Conservation (phyloP, 2,329 filamentous ascomycete species). For the Trichoderma brevicompactum region DNA sequence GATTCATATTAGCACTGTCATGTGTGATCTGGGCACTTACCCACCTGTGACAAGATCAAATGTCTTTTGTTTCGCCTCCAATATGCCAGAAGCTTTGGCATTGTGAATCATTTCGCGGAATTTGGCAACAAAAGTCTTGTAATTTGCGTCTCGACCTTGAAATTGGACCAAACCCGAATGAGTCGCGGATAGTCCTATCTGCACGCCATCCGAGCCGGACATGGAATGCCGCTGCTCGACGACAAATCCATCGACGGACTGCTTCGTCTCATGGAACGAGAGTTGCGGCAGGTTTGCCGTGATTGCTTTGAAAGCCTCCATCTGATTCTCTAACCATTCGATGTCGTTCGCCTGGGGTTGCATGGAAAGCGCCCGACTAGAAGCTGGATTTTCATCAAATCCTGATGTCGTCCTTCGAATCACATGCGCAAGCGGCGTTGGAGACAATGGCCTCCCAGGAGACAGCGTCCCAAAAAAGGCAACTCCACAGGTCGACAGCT, state of each 20-base stretch:
- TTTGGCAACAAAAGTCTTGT: conserved; percentile 33
- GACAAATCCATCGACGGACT: conserved; percentile 35
- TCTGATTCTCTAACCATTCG: conserved; percentile 37
- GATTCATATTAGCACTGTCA: background rate
- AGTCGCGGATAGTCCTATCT: conserved; percentile 33
- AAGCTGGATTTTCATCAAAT: conserved; percentile 21
- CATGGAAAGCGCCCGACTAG: background rate
- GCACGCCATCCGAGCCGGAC: conserved; percentile 35
- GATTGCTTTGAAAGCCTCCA: conserved; percentile 38
- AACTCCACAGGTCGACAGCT: conserved; percentile 37
- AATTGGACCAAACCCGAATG: conserved; percentile 36
- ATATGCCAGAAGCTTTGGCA: conserved; percentile 27
- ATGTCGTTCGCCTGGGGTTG: conserved; percentile 32
- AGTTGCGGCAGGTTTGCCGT: conserved; percentile 33
- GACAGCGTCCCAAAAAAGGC: conserved; percentile 38
- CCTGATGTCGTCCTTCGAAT: conserved; percentile 36
- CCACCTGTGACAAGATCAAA: conserved; percentile 32
- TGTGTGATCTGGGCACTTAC: background rate
- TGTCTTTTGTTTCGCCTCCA: conserved; percentile 33
- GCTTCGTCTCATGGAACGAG: conserved; percentile 38
- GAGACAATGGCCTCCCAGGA: conserved; percentile 34
- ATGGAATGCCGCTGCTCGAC: conserved; percentile 36
- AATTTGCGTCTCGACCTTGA: conserved; percentile 36
- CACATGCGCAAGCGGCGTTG: conserved; percentile 35
- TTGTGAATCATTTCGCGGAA: conserved; percentile 35